Evolutionary conservation across 768 basidiomycete genomes (phyloP).

Genomic region (Pleurotus djamor): DNA sequence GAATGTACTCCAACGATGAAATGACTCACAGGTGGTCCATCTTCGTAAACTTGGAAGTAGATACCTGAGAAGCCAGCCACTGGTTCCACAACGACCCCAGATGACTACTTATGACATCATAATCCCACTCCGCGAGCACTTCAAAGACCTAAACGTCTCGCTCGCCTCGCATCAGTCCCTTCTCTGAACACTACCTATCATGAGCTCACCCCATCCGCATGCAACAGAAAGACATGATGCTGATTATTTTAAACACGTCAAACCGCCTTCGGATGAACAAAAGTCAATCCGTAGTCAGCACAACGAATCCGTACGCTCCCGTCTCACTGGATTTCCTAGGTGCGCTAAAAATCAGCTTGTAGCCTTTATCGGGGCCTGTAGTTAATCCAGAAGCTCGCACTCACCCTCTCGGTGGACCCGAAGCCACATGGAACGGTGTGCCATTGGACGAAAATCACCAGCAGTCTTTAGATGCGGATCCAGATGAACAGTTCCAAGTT

Average conservation of each 20-base stretch:
- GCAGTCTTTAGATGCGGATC: slow-evolving; percentile 13
- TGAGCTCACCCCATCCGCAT: neutral
- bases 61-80: neutral
- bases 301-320: neutral
- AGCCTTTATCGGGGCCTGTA: slow-evolving; percentile 4
- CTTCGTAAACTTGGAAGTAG: neutral
- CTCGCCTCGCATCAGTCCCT: neutral
- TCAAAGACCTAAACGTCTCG: neutral
- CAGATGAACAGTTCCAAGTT: slow-evolving; percentile 10
- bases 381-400: slow-evolving; percentile 14
- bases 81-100: neutral
- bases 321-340: neutral
- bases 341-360: neutral
- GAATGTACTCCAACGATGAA: too few relatives aligned
- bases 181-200: neutral
- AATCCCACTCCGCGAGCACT: neutral
- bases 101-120: neutral
- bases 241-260: neutral
- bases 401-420: slow-evolving; percentile 14
- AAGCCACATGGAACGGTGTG: slow-evolving; percentile 15
- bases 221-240: neutral
- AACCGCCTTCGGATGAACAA: neutral
- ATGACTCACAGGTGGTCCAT: too few relatives aligned
- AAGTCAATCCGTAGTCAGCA: neutral
- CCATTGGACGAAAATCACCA: slow-evolving; percentile 15